phyloP scores from a whole-genome alignment of 768 basidiomycete genomes.

The Boletus subcaerulescens region DNA sequence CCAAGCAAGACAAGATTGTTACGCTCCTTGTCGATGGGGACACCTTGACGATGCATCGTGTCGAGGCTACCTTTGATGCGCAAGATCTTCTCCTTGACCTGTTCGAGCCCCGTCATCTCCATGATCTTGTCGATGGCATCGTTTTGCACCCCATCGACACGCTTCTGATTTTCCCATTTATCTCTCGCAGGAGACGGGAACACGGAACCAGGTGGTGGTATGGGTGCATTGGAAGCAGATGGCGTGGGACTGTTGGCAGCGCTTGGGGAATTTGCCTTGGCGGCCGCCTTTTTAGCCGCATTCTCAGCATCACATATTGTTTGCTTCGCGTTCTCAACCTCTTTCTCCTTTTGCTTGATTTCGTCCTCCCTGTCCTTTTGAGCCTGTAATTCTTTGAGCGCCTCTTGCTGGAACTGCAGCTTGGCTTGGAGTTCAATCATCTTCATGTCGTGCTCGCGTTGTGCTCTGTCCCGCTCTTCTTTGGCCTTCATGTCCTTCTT shows the following conservation, averaged over 20 bases:
- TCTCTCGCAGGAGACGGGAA: constrained; percentile 37
- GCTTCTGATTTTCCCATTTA: constrained; percentile 61
- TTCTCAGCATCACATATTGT: constrained; percentile 10
- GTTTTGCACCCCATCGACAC: constrained; percentile 48
- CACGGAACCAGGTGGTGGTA: constrained; percentile 12
- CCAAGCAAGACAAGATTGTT: constrained; percentile 63
- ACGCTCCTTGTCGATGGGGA: constrained; percentile 51
- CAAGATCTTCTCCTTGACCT: constrained; percentile 61
- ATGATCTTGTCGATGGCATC: constrained; percentile 61
- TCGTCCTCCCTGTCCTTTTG: constrained; percentile 46
- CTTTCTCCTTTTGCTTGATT: constrained; percentile 38
- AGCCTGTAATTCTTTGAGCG: constrained; percentile 35
- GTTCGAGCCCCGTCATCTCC: constrained; percentile 67
- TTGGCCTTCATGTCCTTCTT: constrained; percentile 40
- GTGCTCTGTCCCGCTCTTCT: constrained; percentile 43
- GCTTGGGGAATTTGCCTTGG: constrained; percentile 3
- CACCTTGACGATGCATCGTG: constrained; percentile 48
- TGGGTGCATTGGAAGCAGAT: not conserved
- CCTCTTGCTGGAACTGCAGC: constrained; percentile 33
- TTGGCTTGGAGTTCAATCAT: constrained; percentile 45
- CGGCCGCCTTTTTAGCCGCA: constrained; percentile 12
- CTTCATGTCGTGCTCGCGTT: constrained; percentile 38
- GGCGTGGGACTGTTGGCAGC: not conserved
- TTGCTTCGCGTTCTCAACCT: constrained; percentile 38
- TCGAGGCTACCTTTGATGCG: constrained; percentile 59